Evolutionary conservation across 169 alveolate species (phyloP).

Genomic region (Plasmodium inui): DNA sequence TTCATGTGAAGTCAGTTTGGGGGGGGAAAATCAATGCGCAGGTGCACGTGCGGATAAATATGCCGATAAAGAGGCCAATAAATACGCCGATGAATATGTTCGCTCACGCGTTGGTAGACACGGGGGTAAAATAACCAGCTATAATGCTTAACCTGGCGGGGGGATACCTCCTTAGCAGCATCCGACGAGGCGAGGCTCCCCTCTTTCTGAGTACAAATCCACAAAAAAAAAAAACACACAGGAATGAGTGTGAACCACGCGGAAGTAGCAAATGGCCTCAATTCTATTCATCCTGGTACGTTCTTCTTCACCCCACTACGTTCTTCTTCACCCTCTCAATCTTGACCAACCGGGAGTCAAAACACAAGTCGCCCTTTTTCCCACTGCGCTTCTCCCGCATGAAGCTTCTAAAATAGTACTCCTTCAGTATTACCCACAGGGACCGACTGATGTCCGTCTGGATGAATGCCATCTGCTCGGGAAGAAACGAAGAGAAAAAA

Average conservation of each 20-base stretch:
- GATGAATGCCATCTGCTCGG: constrained; percentile 64
- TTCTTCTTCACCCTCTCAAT: constrained; percentile 53
- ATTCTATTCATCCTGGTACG: not conserved
- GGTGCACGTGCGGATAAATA: not conserved
- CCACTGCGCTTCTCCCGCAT: constrained; percentile 19
- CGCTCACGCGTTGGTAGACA: not conserved
- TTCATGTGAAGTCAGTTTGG: not conserved
- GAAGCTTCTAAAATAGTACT: constrained; percentile 57
- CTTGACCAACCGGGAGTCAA: constrained; percentile 23
- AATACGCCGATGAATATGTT: not conserved
- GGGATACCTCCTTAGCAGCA: not conserved
- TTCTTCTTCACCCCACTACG: not conserved
- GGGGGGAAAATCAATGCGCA: not conserved
- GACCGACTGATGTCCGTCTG: constrained; percentile 60
- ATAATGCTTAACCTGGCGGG: not conserved
- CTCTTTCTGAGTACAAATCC: not conserved
- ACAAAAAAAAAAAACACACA: constrained; percentile 7
- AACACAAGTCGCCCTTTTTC: not conserved
- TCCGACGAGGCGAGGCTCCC: not conserved
- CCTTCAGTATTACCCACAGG: constrained; percentile 69
- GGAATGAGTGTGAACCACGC: not conserved
- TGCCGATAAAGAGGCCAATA: not conserved
- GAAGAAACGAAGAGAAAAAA: not conserved
- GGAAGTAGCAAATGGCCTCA: not conserved
- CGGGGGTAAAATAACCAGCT: not conserved